Evolutionary conservation across 2,329 filamentous ascomycete genomes (phyloP).

Genomic region (Emergomyces orientalis): DNA sequence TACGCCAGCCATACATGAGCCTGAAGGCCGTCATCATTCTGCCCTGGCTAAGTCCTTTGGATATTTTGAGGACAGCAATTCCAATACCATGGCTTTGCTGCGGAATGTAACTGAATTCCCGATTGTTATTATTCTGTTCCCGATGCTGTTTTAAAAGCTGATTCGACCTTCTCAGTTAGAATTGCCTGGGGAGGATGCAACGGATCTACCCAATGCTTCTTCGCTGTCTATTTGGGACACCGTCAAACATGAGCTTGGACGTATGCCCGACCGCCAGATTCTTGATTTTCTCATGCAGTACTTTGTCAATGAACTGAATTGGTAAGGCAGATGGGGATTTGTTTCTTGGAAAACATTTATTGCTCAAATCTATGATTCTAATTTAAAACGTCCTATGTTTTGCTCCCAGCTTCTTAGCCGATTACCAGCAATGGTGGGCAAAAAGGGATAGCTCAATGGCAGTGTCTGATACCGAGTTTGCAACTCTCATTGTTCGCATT

Average conservation of each 20-base stretch:
- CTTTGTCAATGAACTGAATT: background rate
- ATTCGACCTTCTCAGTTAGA: background rate
- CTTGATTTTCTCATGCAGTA: background rate
- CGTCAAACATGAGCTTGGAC: background rate
- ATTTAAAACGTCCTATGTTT: background rate
- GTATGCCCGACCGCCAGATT: background rate
- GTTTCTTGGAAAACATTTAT: background rate
- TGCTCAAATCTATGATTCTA: background rate
- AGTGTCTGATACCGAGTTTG: background rate
- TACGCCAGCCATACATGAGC: background rate
- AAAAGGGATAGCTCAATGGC: background rate
- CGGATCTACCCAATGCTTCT: background rate
- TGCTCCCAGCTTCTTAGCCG: background rate
- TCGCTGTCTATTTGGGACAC: background rate
- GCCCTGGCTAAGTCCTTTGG: background rate
- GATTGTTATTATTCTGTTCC: background rate
- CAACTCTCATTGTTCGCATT: background rate
- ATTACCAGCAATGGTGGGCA: background rate
- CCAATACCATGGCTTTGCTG: slow-evolving; percentile 1
- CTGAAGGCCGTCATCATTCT: background rate
- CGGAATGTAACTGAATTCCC: background rate
- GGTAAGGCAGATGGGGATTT: background rate
- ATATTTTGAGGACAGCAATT: background rate
- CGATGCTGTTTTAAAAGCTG: background rate
- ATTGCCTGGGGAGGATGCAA: background rate